phyloP scores from a whole-genome alignment of 768 basidiomycete genomes.

The Termitomyces sp. region DNA sequence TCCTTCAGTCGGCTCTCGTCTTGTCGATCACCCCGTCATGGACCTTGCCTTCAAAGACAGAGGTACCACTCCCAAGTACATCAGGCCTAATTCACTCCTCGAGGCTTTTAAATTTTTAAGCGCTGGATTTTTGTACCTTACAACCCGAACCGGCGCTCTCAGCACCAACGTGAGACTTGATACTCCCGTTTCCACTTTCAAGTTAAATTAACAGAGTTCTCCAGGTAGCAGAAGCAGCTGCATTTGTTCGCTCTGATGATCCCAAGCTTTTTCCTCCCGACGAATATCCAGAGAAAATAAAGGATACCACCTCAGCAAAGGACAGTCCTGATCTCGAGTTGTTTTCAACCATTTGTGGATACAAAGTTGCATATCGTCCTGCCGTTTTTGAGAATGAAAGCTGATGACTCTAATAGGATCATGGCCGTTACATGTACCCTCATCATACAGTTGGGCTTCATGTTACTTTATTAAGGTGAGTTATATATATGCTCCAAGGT shows the following conservation, averaged over 20 bases:
- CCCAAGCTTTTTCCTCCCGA: slow-evolving; percentile 40
- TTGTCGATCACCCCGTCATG: slow-evolving; percentile 69
- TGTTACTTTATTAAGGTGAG: slow-evolving; percentile 39
- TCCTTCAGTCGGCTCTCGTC: slow-evolving; percentile 71
- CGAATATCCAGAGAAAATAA: slow-evolving; percentile 32
- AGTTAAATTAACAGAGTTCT: background rate
- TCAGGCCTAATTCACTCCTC: slow-evolving; percentile 29
- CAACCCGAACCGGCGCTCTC: slow-evolving; percentile 47
- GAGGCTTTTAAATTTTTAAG: slow-evolving; percentile 26
- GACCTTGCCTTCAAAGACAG: slow-evolving; percentile 55
- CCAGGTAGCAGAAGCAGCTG: slow-evolving; percentile 52
- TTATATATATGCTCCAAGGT: background rate
- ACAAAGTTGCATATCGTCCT: slow-evolving; percentile 28
- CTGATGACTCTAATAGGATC: slow-evolving; percentile 24
- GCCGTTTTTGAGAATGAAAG: background rate
- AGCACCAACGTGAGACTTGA: slow-evolving; percentile 46
- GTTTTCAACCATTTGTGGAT: slow-evolving; percentile 40
- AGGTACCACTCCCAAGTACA: slow-evolving; percentile 38
- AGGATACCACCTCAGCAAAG: slow-evolving; percentile 43
- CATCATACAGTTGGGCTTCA: slow-evolving; percentile 40
- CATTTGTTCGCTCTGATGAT: slow-evolving; percentile 57
- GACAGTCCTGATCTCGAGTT: slow-evolving; percentile 49
- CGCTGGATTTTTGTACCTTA: slow-evolving; percentile 38
- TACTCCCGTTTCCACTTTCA: background rate
- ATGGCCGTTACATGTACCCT: slow-evolving; percentile 31